Evolutionary conservation across 176 grass and related monocot species (phyloP), one percentile per base, ranked within the genome.

Genomic region (Avena insularis): DNA sequence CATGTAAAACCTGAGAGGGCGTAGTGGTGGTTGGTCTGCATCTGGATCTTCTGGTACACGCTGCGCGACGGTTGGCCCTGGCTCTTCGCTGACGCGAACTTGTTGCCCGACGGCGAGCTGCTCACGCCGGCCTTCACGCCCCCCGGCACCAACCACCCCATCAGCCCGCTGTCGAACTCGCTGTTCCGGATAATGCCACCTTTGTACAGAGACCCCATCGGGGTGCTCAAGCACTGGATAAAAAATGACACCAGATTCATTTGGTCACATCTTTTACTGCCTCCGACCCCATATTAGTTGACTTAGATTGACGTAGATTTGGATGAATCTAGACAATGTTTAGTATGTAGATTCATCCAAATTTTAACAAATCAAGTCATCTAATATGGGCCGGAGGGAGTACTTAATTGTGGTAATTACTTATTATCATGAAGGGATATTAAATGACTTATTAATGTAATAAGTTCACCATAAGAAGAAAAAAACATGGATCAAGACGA

Each of bases 141-240:
- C 11, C 81, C 86, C 56, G 87, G 78, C 15, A 77, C 82, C 15
- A 79, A 81, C 95, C 93, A 98, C 20, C 90, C 91, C 58, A 86
- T 74, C 8, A 93, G 81, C 9, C 86, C 84, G 40, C 80, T 75
- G 53, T 93, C 81, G 53, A 98, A 98, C 66, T 98, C 90, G 59
- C 93, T 76, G 87, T 93, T 95, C 68, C 82, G 71, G 62, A 98
- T 81, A 21, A 98, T 82, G 14, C 95, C 95, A 14, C 95, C 95
- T 2, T 82, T 85, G 78, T 95, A 98, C 25, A 93, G 84, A 2
- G 95, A 74, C 14, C 82, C 81, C 21, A 61, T 71, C 5, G 95
- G 93, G 17, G 87, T 90, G 58, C 81, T 9, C 13, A 92, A 86
- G 87, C 95, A 98, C 95, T 98, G 88, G 25, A 74, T 20, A 47